Conservation (phyloP, 1,284 basidiomycete genomes). For the Marasmius sp. region DNA sequence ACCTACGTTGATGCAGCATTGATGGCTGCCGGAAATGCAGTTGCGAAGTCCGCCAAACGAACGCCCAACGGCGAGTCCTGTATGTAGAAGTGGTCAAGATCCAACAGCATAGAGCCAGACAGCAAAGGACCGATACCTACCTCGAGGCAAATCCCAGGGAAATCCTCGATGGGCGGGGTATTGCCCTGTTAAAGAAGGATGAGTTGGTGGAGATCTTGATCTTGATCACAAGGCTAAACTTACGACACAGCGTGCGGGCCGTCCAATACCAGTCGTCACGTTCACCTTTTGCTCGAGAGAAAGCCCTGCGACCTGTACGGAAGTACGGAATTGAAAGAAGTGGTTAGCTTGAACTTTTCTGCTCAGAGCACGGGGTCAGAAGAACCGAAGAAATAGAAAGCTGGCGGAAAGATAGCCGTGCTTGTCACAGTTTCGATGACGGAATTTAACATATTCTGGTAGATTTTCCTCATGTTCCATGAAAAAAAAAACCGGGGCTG, state of each 20-base stretch:
- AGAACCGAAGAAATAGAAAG: not conserved
- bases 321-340: not conserved
- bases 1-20: slow-evolving; percentile 38
- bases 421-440: no score
- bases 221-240: slow-evolving; percentile 30
- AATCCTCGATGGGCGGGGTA: slow-evolving; percentile 10
- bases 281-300: slow-evolving; percentile 54
- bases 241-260: slow-evolving; percentile 72
- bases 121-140: slow-evolving; percentile 11
- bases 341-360: not conserved
- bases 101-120: not conserved
- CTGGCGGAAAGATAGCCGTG: not conserved
- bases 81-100: not conserved
- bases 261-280: slow-evolving; percentile 57
- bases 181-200: slow-evolving; percentile 24
- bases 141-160: slow-evolving; percentile 49
- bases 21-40: slow-evolving; percentile 44
- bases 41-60: slow-evolving; percentile 37
- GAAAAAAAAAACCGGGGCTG: no score
- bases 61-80: slow-evolving; percentile 43
- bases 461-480: no score
- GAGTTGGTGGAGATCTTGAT: slow-evolving; percentile 30
- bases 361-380: not conserved
- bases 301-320: slow-evolving; percentile 37
- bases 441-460: no score